Conservation (phyloP, 345 rosid genomes). For the Sisymbrium altissimum region DNA sequence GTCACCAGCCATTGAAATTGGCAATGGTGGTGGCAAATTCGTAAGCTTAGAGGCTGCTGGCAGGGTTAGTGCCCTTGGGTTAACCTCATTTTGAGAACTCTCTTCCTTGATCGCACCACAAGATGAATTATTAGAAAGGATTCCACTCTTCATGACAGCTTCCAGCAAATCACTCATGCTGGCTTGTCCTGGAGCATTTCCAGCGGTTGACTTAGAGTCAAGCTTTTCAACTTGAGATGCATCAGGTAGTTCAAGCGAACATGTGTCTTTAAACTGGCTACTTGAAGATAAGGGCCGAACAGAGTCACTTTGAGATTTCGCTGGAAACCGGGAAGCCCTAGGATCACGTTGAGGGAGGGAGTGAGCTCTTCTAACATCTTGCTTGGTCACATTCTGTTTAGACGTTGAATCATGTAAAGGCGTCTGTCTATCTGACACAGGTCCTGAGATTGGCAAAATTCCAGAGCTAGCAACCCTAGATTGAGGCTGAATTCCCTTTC, state of each 20-base stretch:
- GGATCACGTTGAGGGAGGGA: slow-evolving; percentile 47
- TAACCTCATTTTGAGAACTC: slow-evolving; percentile 34
- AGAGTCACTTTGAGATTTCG: slow-evolving; percentile 38
- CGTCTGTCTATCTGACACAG: slow-evolving; percentile 43
- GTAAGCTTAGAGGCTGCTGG: slow-evolving; percentile 36
- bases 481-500: slow-evolving; percentile 45
- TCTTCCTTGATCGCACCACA: slow-evolving; percentile 33
- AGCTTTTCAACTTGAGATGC: slow-evolving; percentile 38
- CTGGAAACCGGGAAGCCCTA: slow-evolving; percentile 48
- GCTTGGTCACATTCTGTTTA: slow-evolving; percentile 33
- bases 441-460: slow-evolving; percentile 38
- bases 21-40: slow-evolving; percentile 31
- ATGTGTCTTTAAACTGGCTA: slow-evolving; percentile 27
- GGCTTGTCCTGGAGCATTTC: slow-evolving; percentile 39
- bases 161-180: slow-evolving; percentile 67
- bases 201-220: slow-evolving; percentile 34
- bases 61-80: slow-evolving; percentile 32
- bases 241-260: slow-evolving; percentile 40
- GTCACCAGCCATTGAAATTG: slow-evolving; percentile 35
- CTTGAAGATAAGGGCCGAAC: slow-evolving; percentile 30
- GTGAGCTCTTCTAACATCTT: slow-evolving; percentile 35
- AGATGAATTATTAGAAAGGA: slow-evolving; percentile 44
- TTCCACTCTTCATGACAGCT: slow-evolving; percentile 73
- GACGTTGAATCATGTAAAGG: slow-evolving; percentile 57
- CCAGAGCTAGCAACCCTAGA: slow-evolving; percentile 41